A percentile compares a stretch with the other conserved stretches of the same genome.
Evolutionary conservation across 257 asterid species (phyloP).

Genomic region (Solanum rostratum): DNA sequence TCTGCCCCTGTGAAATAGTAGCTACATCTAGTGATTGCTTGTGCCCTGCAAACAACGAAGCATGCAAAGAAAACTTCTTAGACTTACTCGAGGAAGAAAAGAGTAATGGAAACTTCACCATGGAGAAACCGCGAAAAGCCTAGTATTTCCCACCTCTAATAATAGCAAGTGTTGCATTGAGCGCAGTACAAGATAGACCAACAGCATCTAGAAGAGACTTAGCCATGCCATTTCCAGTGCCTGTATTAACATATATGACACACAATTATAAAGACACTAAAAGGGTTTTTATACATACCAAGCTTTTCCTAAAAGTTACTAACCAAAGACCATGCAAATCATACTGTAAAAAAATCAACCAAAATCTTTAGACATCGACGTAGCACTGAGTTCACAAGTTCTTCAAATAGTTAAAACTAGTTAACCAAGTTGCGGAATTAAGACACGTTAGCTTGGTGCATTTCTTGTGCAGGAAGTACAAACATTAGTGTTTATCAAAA

Average conservation of each 20-base stretch:
- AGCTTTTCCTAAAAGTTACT: not conserved
- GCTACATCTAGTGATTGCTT: constrained; percentile 74
- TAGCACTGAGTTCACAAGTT: not conserved
- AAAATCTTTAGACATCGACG: not conserved
- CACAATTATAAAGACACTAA: not conserved
- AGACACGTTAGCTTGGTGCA: not conserved
- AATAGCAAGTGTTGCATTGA: constrained; percentile 62
- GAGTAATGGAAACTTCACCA: not conserved
- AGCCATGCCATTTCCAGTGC: constrained; percentile 96
- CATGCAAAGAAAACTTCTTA: not conserved
- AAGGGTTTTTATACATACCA: not conserved
- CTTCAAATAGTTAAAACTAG: not conserved
- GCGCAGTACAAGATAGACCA: constrained; percentile 66
- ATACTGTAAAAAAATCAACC: not conserved
- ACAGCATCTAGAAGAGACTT: constrained; percentile 83
- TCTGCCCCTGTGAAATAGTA: constrained; percentile 60
- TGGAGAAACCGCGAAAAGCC: not conserved
- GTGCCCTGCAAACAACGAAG: constrained; percentile 46
- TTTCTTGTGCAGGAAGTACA: not conserved
- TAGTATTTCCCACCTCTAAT: constrained; percentile 52
- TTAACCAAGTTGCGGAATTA: not conserved
- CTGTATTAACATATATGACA: constrained; percentile 18
- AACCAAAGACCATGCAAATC: not conserved
- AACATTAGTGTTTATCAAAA: not conserved
- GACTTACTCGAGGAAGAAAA: not conserved